Percentiles rank a stretch among this genome's conserved stretches.
Conservation (phyloP, 2,329 filamentous ascomycete genomes). For the Botrytis medusae region DNA sequence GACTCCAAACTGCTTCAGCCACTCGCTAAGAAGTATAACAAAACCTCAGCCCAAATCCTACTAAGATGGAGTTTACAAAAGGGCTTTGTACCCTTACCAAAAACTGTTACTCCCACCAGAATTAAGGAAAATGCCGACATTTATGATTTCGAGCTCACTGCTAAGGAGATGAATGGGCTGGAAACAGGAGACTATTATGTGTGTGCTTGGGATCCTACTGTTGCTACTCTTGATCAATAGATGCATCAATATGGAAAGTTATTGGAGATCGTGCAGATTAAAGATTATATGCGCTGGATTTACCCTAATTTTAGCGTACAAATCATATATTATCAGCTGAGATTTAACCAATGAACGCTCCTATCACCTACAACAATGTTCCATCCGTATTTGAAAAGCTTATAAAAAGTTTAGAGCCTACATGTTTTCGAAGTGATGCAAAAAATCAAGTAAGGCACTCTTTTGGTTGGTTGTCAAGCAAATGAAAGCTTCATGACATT, state of each 20-base stretch:
- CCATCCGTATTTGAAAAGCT: no score
- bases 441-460: not conserved
- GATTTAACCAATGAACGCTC: not conserved
- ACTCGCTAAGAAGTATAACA: conserved; percentile 70
- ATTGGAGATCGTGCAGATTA: not conserved
- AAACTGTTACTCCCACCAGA: conserved; percentile 67
- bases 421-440: not conserved
- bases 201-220: conserved; percentile 57
- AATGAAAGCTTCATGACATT: not conserved
- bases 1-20: conserved; percentile 64
- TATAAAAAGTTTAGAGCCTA: not conserved
- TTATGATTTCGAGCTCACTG: conserved; percentile 56
- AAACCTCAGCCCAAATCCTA: conserved; percentile 73
- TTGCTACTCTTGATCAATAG: conserved; percentile 46
- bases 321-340: not conserved
- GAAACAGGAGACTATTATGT: conserved; percentile 54
- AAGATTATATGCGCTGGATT: not conserved
- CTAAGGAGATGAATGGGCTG: conserved; percentile 52
- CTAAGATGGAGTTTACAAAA: conserved; percentile 82
- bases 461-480: no score
- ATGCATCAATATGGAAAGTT: not conserved
- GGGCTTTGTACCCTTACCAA: conserved; percentile 69
- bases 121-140: conserved; percentile 63
- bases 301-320: not conserved
- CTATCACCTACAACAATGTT: not conserved